phyloP scores from a whole-genome alignment of 1,139 yeast species.

The Candida sanyaensis region DNA sequence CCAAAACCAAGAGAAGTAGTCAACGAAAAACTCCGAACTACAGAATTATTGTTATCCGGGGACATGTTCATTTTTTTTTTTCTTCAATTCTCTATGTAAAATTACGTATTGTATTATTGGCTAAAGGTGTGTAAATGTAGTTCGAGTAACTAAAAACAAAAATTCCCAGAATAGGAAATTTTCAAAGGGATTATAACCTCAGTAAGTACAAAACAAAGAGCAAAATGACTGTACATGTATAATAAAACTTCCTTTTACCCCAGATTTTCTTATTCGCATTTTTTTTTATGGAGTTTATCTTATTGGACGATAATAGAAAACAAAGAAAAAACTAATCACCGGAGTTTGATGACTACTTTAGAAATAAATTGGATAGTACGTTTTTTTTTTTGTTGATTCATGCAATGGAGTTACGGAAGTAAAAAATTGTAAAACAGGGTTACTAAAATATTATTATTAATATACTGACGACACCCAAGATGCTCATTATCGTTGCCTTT shows the following conservation, averaged over 20 bases:
- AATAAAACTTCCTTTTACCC: conserved; percentile 1
- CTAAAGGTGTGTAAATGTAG: background rate
- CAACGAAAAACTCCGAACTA: background rate
- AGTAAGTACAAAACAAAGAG: too few relatives aligned
- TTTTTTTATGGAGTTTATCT: background rate
- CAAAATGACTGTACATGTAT: background rate
- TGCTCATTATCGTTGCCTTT: too few relatives aligned
- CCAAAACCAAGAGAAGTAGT: background rate
- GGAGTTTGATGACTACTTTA: background rate
- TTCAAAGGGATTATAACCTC: background rate
- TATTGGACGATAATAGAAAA: conserved; percentile 1
- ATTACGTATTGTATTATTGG: background rate
- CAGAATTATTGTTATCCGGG: background rate
- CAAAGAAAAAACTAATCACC: background rate
- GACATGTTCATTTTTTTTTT: too few relatives aligned
- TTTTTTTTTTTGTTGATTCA: too few relatives aligned
- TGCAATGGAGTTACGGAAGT: background rate
- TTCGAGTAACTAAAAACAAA: background rate
- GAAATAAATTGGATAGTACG: background rate
- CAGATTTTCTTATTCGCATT: background rate
- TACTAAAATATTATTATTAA: too few relatives aligned
- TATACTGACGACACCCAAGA: too few relatives aligned
- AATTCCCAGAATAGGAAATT: background rate
- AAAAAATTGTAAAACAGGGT: too few relatives aligned
- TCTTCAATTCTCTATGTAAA: background rate